A percentile compares a stretch with the other conserved stretches of the same genome.
These are phyloP conservation scores for Bothriochloa decipiens DNA, from an alignment of 176 grass and related monocot species.

Conservation along the genomic window DNA sequence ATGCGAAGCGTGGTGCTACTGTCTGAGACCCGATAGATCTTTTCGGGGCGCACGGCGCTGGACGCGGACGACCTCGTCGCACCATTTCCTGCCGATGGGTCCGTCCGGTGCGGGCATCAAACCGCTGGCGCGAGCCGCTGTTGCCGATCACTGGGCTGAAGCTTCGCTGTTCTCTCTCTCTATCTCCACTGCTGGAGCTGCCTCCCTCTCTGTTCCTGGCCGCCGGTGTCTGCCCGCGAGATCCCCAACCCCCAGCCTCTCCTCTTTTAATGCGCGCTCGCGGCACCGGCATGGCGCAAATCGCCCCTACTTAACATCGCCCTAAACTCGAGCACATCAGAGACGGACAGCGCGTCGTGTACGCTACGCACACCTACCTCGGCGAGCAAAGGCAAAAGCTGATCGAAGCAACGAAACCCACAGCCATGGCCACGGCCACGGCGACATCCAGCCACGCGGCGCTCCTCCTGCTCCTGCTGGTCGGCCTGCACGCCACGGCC, in stretches of 20 bases:
- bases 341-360: background rate
- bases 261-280: slow-evolving; percentile 40
- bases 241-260: slow-evolving; percentile 39
- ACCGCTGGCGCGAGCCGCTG: slow-evolving; percentile 14
- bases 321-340: background rate
- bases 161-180: background rate
- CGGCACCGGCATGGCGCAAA: background rate
- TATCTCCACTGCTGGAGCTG: background rate
- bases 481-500: background rate
- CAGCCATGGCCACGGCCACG: slow-evolving; percentile 22
- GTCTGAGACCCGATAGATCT: background rate
- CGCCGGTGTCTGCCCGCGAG: slow-evolving; percentile 1
- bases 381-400: background rate
- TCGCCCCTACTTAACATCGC: background rate
- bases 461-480: slow-evolving; percentile 40
- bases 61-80: too few species aligned
- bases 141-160: too few species aligned
- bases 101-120: background rate
- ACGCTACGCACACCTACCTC: background rate
- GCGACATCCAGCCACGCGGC: background rate
- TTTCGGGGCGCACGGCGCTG: background rate
- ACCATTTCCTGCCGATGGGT: background rate
- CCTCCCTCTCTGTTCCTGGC: too few species aligned
- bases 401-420: background rate
- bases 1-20: background rate